Evolutionary conservation across 2,329 filamentous ascomycete genomes (phyloP), one percentile per base, ranked within the genome.

Genomic region (Pseudocercospora cruenta): DNA sequence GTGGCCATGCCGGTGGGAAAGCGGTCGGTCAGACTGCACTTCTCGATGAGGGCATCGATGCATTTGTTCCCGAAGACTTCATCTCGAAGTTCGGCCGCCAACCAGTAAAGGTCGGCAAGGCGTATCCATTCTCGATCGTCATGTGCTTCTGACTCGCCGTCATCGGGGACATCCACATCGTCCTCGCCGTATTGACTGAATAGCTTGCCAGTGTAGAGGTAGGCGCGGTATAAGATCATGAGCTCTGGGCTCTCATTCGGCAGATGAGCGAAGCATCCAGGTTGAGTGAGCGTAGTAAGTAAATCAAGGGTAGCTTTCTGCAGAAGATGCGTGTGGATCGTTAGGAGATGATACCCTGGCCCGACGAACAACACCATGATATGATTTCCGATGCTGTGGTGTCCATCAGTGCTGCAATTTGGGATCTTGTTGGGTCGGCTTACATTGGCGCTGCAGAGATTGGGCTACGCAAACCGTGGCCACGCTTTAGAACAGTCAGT

Each of bases 61-160:
- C 72, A 63, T 2, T 64, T 65, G 49, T 77, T 76, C 22, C 65
- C 69, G 65, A 75, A 76, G 3, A 53, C 58, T 24, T 71, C 67
- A 45, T 77, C 75, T 6, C 63, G 53, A 1, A 76, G 19, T 28
- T 68, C 62, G 3, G 68, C 64, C 4, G 71, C 75, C 0, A 78
- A 62, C 12, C 72, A 28, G 64, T 75, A 76, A n/a, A 69, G 55
- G 3, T 67, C 58, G 2, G 65, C 65, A 0, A 76, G 65, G 2
- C 60, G 58, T 5, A 55, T 49, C 72, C 68, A 73, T 47, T 74
- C 72, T 6, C 49, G 39, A 24, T 73, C 71, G 2, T 49, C 59
- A 6, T 67, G 67, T 4, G 47, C n/a, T 5, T 53, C 57, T 19
- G 53, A 43, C 4, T 65, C 58, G 4, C 62, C 66, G 2, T 65